phyloP scores from a whole-genome alignment of 805 yeast genomes.

The Hanseniaspora vineae region DNA sequence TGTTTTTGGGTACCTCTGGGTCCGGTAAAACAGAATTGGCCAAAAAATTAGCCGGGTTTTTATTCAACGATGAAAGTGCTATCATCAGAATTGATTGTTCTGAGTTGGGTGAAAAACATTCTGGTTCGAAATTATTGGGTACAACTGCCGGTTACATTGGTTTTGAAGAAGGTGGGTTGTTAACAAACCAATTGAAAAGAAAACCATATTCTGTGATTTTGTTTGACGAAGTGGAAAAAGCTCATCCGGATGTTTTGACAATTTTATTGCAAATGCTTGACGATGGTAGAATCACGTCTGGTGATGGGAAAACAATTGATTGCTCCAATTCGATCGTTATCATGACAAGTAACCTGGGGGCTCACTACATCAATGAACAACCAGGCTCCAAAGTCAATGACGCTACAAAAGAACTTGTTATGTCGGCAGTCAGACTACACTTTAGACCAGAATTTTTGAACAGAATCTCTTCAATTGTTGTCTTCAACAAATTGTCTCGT shows the following conservation, averaged over 20 bases:
- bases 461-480: constrained; percentile 86
- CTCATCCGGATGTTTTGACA: constrained; percentile 94
- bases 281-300: constrained; percentile 91
- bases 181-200: constrained; percentile 83
- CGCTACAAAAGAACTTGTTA: constrained; percentile 61
- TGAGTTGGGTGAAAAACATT: constrained; percentile 88
- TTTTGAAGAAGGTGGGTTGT: constrained; percentile 92
- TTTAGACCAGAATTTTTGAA: constrained; percentile 96
- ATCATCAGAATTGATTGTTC: constrained; percentile 98
- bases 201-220: constrained; percentile 92
- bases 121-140: constrained; percentile 88
- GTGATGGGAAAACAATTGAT: constrained; percentile 86
- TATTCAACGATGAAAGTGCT: constrained; percentile 91
- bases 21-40: constrained; percentile 98
- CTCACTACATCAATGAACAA: constrained; percentile 68
- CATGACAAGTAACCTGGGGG: constrained; percentile 96
- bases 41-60: constrained; percentile 89
- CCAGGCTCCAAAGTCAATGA: constrained; percentile 51
- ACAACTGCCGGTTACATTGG: constrained; percentile 98
- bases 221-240: constrained; percentile 97
- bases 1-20: constrained; percentile 91
- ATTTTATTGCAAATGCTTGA: constrained; percentile 84
- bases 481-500: constrained; percentile 85
- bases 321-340: constrained; percentile 87
- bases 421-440: constrained; percentile 73